phyloP scores from a whole-genome alignment of 345 rosid genomes.

The Dipteronia sinensis region DNA sequence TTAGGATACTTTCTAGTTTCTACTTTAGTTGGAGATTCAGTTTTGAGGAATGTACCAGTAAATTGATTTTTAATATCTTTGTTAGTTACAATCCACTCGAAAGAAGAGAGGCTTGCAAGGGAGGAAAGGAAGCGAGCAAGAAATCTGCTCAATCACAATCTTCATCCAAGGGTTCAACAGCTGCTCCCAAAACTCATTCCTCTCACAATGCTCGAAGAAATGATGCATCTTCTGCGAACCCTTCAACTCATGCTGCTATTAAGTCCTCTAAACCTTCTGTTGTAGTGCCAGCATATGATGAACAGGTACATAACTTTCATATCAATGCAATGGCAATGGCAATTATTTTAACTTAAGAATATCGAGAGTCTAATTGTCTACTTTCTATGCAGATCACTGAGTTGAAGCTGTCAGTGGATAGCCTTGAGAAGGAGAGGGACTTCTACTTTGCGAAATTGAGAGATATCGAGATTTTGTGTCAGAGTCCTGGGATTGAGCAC shows the following conservation, averaged over 20 bases:
- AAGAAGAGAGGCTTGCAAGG: constrained; percentile 88
- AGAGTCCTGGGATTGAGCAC: constrained; percentile 62
- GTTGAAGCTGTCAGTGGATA: constrained; percentile 88
- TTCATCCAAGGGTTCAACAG: constrained; percentile 57
- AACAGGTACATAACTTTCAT: constrained; percentile 49
- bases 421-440: constrained; percentile 97
- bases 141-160: constrained; percentile 64
- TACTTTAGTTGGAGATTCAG: neutral
- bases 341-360: neutral
- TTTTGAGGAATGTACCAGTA: neutral
- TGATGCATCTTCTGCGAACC: constrained; percentile 47
- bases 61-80: neutral
- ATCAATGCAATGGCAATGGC: neutral
- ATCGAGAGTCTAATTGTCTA: constrained; percentile 15
- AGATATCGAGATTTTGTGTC: constrained; percentile 91
- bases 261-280: constrained; percentile 56
- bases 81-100: constrained; percentile 85
- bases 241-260: constrained; percentile 49
- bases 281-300: constrained; percentile 69
- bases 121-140: constrained; percentile 86
- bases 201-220: constrained; percentile 59
- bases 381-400: constrained; percentile 70
- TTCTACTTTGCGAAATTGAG: constrained; percentile 87
- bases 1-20: neutral
- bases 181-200: constrained; percentile 61